Conservation (phyloP, 1,284 basidiomycete genomes). For the Psilocybe mexicana region DNA sequence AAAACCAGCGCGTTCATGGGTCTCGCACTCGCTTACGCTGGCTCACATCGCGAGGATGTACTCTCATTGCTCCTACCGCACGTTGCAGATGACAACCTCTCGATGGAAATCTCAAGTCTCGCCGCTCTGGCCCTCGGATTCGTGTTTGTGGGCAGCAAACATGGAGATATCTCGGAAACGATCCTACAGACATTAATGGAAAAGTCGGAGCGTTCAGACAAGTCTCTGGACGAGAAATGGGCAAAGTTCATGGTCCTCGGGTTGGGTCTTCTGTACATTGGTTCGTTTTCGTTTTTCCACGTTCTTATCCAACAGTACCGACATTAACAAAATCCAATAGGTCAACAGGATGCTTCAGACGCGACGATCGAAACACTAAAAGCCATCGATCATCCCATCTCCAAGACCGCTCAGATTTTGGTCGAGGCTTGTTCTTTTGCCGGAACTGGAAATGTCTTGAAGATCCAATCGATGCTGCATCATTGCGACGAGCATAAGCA, state of each 20-base stretch:
- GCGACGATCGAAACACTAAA: constrained; percentile 95
- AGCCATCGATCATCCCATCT: constrained; percentile 91
- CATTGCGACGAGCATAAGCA: constrained; percentile 89
- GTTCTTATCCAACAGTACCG: not conserved
- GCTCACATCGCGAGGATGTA: constrained; percentile 89
- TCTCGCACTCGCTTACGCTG: constrained; percentile 92
- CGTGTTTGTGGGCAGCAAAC: constrained; percentile 93
- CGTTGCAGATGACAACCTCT: constrained; percentile 77
- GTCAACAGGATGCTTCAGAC: constrained; percentile 89
- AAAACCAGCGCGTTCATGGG: constrained; percentile 91
- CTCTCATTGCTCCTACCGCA: constrained; percentile 77
- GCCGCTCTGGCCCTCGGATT: constrained; percentile 91
- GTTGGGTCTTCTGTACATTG: constrained; percentile 89
- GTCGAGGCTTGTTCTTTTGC: constrained; percentile 96
- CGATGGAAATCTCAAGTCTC: constrained; percentile 90
- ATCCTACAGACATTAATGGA: constrained; percentile 96
- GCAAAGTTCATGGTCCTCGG: constrained; percentile 89
- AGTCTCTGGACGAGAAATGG: constrained; percentile 89
- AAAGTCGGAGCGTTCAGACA: constrained; percentile 75
- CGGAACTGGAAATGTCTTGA: constrained; percentile 94
- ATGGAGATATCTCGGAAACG: constrained; percentile 89
- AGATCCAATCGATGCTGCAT: constrained; percentile 92
- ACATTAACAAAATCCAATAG: constrained; percentile 38
- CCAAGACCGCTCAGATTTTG: constrained; percentile 89
- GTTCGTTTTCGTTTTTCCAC: constrained; percentile 39